Conservation (phyloP, 1,139 yeast genomes). For the Kodamaea ohmeri region DNA sequence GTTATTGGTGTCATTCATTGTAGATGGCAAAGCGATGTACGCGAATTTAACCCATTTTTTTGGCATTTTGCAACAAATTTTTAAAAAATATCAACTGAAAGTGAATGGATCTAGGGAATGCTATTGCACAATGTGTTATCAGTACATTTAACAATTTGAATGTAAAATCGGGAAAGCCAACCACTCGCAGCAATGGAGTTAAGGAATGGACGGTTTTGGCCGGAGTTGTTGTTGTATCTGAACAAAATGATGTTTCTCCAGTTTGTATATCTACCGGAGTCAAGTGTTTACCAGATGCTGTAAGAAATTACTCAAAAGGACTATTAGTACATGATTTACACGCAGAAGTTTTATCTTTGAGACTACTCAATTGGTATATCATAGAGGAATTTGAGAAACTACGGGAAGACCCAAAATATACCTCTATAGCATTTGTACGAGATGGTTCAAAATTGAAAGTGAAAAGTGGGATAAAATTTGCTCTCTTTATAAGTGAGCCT, state of each 20-base stretch:
- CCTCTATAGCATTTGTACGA: constrained; percentile 1
- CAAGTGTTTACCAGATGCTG: constrained; percentile 63
- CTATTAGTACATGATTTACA: constrained; percentile 77
- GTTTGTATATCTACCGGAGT: constrained; percentile 77
- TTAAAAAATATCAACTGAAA: background rate
- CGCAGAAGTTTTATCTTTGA: constrained; percentile 74
- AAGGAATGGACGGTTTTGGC: constrained; percentile 86
- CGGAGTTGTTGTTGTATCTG: constrained; percentile 55
- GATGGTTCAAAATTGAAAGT: constrained; percentile 23
- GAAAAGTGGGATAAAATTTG: constrained; percentile 39
- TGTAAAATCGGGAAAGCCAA: constrained; percentile 53
- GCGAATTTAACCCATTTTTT: no score
- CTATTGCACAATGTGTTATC: constrained; percentile 17
- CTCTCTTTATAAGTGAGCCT: constrained; percentile 69
- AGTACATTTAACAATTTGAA: constrained; percentile 19
- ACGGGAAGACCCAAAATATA: constrained; percentile 6
- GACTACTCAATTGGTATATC: constrained; percentile 59
- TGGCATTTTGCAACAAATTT: background rate
- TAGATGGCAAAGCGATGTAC: no score
- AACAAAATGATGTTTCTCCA: constrained; percentile 23
- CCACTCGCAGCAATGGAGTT: constrained; percentile 55
- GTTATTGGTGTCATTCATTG: no score
- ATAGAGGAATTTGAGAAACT: constrained; percentile 16
- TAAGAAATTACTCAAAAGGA: constrained; percentile 49
- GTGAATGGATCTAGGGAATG: constrained; percentile 10